phyloP scores from a whole-genome alignment of 1,284 basidiomycete species.

The Trichosporon inkin region DNA sequence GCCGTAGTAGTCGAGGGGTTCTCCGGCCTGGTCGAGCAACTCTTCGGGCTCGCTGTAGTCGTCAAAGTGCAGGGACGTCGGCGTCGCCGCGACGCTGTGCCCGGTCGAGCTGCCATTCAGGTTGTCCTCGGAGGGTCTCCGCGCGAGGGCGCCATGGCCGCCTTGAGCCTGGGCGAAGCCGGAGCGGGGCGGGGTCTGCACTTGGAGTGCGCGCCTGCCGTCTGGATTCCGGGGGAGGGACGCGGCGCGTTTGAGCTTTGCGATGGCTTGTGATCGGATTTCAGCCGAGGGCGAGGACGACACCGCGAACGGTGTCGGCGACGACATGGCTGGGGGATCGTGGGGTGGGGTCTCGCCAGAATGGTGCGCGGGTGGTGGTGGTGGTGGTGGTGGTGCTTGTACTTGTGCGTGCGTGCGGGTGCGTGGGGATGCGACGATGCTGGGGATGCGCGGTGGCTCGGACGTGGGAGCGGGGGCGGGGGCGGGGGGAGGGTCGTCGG shows the following conservation, averaged over 20 bases:
- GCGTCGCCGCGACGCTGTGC: slow-evolving; percentile 10
- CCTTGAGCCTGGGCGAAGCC: slow-evolving; percentile 1
- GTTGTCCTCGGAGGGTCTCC: not conserved
- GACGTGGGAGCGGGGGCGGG: not conserved
- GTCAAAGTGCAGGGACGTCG: slow-evolving; percentile 11
- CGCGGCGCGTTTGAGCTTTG: slow-evolving; percentile 80
- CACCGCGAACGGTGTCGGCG: slow-evolving; percentile 12
- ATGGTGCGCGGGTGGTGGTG: not conserved
- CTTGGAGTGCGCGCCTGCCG: slow-evolving; percentile 67
- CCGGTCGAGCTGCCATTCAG: not conserved
- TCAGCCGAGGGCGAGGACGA: slow-evolving; percentile 17
- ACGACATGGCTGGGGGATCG: slow-evolving; percentile 10
- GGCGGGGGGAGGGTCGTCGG: not conserved
- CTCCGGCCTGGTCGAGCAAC: slow-evolving; percentile 22
- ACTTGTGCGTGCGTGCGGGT: too few relatives aligned
- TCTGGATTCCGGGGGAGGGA: slow-evolving; percentile 83
- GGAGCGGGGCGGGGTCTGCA: slow-evolving; percentile 53
- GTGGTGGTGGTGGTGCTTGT: not conserved
- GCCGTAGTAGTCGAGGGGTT: slow-evolving; percentile 16
- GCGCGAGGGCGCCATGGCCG: slow-evolving; percentile 8
- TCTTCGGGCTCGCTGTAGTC: slow-evolving; percentile 26
- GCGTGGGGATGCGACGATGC: too few relatives aligned
- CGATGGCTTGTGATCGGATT: slow-evolving; percentile 70
- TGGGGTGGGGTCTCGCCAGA: not conserved
- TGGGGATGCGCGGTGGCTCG: not conserved